Evolutionary conservation across 257 asterid genomes (phyloP).

Genomic region (Solanum pimpinellifolium): DNA sequence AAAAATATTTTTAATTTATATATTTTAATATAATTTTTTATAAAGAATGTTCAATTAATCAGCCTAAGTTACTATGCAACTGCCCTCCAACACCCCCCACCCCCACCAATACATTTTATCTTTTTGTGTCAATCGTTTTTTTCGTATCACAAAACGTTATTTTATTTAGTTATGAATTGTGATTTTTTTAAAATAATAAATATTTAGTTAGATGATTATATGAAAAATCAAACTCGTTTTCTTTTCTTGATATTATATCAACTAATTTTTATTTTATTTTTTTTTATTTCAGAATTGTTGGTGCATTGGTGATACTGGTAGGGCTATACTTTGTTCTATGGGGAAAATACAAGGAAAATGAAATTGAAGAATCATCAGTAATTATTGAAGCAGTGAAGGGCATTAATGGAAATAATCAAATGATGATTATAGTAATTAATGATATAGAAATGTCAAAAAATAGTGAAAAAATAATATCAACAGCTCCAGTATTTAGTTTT

Average conservation of each 20-base stretch:
- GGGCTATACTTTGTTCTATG: constrained; percentile 46
- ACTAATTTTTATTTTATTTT: not conserved
- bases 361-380: constrained; percentile 10
- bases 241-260: not conserved
- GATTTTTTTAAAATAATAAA: not conserved
- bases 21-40: no score
- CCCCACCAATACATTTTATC: not conserved
- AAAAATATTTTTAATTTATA: no score
- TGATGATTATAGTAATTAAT: constrained; percentile 18
- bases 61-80: not conserved
- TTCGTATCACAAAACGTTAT: no score
- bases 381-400: constrained; percentile 35
- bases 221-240: not conserved
- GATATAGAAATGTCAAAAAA: constrained; percentile 10
- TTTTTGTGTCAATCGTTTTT: not conserved
- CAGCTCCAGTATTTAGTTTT: constrained; percentile 19
- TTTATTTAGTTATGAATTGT: fast-evolving
- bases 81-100: not conserved
- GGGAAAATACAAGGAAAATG: constrained; percentile 52
- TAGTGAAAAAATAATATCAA: not conserved
- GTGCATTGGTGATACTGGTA: constrained; percentile 38
- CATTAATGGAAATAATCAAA: constrained; percentile 5
- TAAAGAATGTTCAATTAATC: no score
- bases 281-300: constrained; percentile 18
- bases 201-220: not conserved